Evolutionary conservation across 495 filamentous ascomycete genomes (phyloP).

Genomic region (Amniculicola lignicola): DNA sequence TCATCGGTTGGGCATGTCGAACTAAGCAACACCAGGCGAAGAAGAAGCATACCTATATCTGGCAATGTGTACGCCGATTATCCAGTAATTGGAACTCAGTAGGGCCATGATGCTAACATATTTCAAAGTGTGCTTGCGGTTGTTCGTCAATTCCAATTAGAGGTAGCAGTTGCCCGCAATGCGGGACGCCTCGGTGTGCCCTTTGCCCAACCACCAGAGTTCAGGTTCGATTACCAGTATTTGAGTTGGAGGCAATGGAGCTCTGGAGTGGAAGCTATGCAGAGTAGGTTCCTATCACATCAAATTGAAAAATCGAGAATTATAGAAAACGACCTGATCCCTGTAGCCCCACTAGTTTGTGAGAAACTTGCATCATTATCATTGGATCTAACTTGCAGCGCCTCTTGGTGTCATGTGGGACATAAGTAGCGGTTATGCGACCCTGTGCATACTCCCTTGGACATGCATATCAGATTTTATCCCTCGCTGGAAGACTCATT

Average conservation of each 20-base stretch:
- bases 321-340: no score
- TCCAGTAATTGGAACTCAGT: neutral
- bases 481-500: no score
- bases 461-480: no score
- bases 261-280: neutral
- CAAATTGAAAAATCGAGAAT: no score
- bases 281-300: no score
- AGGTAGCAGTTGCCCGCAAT: neutral
- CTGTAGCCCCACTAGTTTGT: neutral
- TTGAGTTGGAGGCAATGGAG: neutral
- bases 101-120: neutral
- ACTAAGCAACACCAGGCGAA: no score
- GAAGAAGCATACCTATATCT: neutral
- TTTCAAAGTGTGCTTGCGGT: constrained; percentile 3
- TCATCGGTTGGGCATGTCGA: no score
- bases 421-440: no score
- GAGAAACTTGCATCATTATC: neutral
- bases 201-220: constrained; percentile 12
- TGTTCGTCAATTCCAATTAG: constrained; percentile 4
- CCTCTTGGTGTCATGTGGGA: no score
- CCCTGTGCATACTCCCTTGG: no score
- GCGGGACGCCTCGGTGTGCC: constrained; percentile 8
- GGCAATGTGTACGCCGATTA: constrained; percentile 12
- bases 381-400: neutral
- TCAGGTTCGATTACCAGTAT: neutral